A percentile compares a stretch with the other conserved stretches of the same genome.
phyloP scores from a whole-genome alignment of 2,329 filamentous ascomycete genomes.

The Falciphora oryzae region DNA sequence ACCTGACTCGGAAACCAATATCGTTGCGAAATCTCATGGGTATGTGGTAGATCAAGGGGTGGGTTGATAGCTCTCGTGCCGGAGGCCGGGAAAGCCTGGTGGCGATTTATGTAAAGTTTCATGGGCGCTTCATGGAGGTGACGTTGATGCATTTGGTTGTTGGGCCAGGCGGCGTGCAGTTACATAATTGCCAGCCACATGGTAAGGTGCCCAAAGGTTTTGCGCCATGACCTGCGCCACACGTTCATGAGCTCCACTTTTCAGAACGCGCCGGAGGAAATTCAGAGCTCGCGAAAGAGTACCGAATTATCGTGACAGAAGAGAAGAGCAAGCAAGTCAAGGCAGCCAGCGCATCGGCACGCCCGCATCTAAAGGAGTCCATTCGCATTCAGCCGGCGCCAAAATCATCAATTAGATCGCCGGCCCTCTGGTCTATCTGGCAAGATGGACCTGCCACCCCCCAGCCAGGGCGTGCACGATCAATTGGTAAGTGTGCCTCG shows the following conservation, averaged over 20 bases:
- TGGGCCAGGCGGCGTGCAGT: no score
- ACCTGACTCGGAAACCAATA: no score
- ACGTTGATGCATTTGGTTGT: background rate
- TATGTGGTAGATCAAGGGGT: no score
- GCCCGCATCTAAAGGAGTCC: background rate
- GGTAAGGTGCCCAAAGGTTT: background rate
- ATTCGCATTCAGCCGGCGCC: background rate
- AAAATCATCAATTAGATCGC: background rate
- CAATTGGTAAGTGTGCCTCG: constrained; percentile 4
- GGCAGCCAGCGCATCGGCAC: background rate
- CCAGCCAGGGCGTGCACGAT: constrained; percentile 9
- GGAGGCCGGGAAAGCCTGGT: no score
- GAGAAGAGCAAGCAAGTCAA: background rate
- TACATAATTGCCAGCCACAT: background rate
- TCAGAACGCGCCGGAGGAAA: constrained; percentile 1
- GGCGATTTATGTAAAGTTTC: no score
- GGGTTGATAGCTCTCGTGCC: no score
- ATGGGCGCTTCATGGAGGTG: no score
- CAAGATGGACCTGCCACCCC: constrained; percentile 9
- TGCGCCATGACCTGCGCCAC: background rate
- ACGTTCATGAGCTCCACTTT: background rate
- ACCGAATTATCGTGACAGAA: background rate
- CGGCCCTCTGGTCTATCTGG: background rate
- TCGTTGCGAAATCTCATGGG: no score
- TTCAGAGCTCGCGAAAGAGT: background rate